phyloP scores from a whole-genome alignment of 768 basidiomycete genomes.

The Trametopsis cervina region DNA sequence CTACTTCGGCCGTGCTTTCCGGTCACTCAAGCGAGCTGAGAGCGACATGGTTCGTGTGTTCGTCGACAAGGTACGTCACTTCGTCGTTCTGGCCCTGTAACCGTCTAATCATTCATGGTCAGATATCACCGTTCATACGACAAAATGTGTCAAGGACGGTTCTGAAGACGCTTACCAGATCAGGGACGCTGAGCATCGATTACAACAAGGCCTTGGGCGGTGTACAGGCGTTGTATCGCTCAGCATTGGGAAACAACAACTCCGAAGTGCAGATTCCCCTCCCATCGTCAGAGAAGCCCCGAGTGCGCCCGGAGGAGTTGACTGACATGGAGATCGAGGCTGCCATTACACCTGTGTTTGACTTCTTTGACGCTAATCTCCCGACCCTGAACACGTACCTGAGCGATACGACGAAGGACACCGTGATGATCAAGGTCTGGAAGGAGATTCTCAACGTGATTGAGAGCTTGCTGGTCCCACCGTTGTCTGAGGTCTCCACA shows the following conservation, averaged over 20 bases:
- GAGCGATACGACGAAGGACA: slow-evolving; percentile 77
- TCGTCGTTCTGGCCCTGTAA: neutral
- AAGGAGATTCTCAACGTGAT: slow-evolving; percentile 87
- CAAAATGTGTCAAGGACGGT: slow-evolving; percentile 76
- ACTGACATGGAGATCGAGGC: slow-evolving; percentile 93
- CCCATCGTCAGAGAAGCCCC: slow-evolving; percentile 66
- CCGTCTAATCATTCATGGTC: neutral
- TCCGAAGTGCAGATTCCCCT: slow-evolving; percentile 75
- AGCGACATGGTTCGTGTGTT: slow-evolving; percentile 94
- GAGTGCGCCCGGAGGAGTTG: slow-evolving; percentile 71
- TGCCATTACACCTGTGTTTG: slow-evolving; percentile 86
- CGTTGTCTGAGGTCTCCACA: slow-evolving; percentile 76
- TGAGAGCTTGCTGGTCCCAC: slow-evolving; percentile 86
- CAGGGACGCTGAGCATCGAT: slow-evolving; percentile 50
- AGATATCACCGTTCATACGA: slow-evolving; percentile 94
- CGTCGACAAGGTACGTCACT: slow-evolving; percentile 79
- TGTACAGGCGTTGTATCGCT: slow-evolving; percentile 74
- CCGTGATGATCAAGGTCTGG: slow-evolving; percentile 92
- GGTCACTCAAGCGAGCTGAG: slow-evolving; percentile 88
- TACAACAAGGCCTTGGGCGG: slow-evolving; percentile 88
- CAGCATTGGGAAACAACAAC: slow-evolving; percentile 59
- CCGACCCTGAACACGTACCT: slow-evolving; percentile 87
- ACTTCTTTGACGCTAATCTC: slow-evolving; percentile 93
- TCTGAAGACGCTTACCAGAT: slow-evolving; percentile 73
- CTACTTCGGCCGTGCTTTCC: slow-evolving; percentile 94